Base-by-base conservation (phyloP, 345 rosid genomes). In the Eucalyptus guilfoylei region DNA sequence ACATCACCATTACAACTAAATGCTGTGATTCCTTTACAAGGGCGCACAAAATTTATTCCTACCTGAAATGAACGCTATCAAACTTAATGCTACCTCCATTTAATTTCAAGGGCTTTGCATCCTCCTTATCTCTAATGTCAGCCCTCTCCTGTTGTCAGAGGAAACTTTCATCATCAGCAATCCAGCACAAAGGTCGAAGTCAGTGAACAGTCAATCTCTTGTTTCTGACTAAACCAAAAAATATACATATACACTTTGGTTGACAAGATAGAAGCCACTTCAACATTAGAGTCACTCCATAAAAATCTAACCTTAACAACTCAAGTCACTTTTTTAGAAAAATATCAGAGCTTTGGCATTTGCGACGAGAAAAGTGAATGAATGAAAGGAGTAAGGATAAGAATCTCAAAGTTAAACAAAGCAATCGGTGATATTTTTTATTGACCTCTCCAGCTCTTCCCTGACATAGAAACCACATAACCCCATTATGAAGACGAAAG, bases 41-140 rank as follows among this genome's bases (percentile, higher is more conserved):
- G 9, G 21, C 3, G 2, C 47, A 11, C 30, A 3, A 21, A 86
- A 89, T 48, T 80, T 64, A 32, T 85, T 87, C 89, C 52, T 90
- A 98, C 99, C 99, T 94, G 94, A 98, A 98, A 93, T 96, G 95
- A 81, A 98, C 99, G 87, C 95, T 94, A 48, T 96, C 95, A 92
- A 98, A 98, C 90, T 93, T 92, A 91, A 98, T 96, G 93, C 90
- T 93, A 49, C 99, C 99, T 47, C 99, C 99, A 87, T 94, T 90
- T 90, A 98, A 92, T 67, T 89, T 91, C 88, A 97, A 94, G 90
- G 99, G 96, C 90, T 92, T 92, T 86, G 98, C 97, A 54, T 92
- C 93, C 88, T 93, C 92, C 90, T 93, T 93, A 91, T 96, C 93
- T 47, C 91, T 94, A 92, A 98, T 95, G 49, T 98, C 99, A 88